Evolutionary conservation across 257 asterid genomes (phyloP), one percentile per base, ranked within the genome.

Genomic region (Capsicum pubescens): DNA sequence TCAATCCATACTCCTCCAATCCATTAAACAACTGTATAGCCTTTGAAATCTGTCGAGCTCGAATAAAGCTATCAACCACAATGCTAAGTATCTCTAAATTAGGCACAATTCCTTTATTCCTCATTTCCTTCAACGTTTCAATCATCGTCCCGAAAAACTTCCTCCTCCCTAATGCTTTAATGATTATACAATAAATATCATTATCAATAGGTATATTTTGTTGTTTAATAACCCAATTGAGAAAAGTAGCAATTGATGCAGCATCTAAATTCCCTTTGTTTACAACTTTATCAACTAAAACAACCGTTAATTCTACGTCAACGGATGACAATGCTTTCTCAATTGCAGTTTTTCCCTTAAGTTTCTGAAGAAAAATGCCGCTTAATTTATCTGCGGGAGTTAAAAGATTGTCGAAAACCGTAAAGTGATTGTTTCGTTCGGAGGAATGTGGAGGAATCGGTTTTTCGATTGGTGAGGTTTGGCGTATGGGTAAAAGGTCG

Each of bases 161-260:
- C 85, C 97, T 87, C 86, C 95, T 91, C 16, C 98, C 99, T 71
- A 94, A 87, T 19, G 98, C 97, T 81, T 91, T 94, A 68, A 94
- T 85, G 80, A 90, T 82, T 54, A 91, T 46, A 88, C 92, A 90
- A 84, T 85, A 91, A 68, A 86, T 36, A 35, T n/a, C 77, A 19
- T 86, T 52, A 61, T 87, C 86, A 3, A 72, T 81, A 3, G 87
- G 83, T 54, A 93, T 5, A 46, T 59, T 83, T 32, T 85, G 89
- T 63, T 91, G 95, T 84, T 87, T 87, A 44, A 91, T 84, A 14
- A 92, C 97, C 98, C 98, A 96, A 85, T 87, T 72, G 72, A 94
- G 93, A 81, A 96, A 92, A 71, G 48, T 72, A 58, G 91, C 86
- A 87, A 96, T 94, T 9, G 93, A 83, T 58, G 91, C 90, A 61